Conservation (phyloP, 2,329 filamentous ascomycete genomes). For the Clathrospora elynae region DNA sequence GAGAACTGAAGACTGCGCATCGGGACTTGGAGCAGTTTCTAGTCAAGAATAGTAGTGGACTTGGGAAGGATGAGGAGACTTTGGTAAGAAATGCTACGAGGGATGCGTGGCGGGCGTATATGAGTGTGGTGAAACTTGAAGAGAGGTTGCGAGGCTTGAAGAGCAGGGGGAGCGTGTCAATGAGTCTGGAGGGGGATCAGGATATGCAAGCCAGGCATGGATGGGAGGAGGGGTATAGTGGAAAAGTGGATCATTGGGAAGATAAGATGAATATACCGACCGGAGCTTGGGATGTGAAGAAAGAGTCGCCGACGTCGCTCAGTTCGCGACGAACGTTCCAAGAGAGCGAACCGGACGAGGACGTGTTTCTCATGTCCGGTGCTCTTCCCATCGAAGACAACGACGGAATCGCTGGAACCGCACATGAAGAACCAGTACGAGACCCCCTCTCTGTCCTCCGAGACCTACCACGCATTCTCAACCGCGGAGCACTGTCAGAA, state of each 20-base stretch:
- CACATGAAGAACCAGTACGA: conserved; percentile 1
- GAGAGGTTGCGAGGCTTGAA: conserved; percentile 15
- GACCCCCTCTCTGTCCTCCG: not conserved
- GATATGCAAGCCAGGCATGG: too few species aligned
- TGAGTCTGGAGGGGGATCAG: not conserved
- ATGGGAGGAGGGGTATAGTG: not conserved
- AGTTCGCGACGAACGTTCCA: not conserved
- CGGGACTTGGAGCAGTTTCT: conserved; percentile 29
- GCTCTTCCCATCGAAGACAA: conserved; percentile 1
- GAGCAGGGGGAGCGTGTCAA: not conserved
- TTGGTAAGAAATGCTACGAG: conserved; percentile 19
- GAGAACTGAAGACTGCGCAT: conserved; percentile 25
- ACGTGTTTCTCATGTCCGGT: conserved; percentile 3
- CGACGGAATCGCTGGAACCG: not conserved
- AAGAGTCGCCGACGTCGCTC: not conserved
- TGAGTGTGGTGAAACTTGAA: conserved; percentile 23
- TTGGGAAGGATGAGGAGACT: conserved; percentile 14
- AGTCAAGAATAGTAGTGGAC: conserved; percentile 11
- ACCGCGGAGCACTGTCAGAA: not conserved
- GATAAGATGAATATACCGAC: not conserved
- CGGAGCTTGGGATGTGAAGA: not conserved
- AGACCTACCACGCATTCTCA: not conserved
- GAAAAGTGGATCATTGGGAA: not conserved
- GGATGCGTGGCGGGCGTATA: conserved; percentile 31
- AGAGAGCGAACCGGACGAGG: not conserved